Percentiles rank a stretch among this genome's conserved stretches.
These are phyloP conservation scores for Epichloe gansuensis DNA, from an alignment of 2,329 filamentous ascomycete species.

Conservation along the genomic window DNA sequence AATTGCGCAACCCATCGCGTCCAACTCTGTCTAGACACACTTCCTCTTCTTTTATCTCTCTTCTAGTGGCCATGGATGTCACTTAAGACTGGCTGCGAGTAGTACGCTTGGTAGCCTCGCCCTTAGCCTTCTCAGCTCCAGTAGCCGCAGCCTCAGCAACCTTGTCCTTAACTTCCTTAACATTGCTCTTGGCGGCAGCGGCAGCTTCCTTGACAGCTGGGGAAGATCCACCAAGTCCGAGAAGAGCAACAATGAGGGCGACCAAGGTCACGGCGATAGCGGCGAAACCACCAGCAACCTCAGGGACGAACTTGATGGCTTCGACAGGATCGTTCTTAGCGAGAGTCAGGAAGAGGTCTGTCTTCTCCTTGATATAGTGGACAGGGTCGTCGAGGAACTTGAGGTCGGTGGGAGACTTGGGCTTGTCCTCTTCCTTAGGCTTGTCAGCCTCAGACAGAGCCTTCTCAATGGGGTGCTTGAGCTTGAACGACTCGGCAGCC, in stretches of 20 bases:
- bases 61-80: not conserved
- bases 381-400: constrained; percentile 88
- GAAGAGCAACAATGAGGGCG: constrained; percentile 54
- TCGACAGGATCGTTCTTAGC: constrained; percentile 69
- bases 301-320: constrained; percentile 81
- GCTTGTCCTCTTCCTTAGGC: constrained; percentile 57
- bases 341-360: constrained; percentile 80
- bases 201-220: constrained; percentile 65
- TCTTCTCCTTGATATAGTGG: constrained; percentile 79
- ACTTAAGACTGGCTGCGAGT: constrained; percentile 43
- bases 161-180: constrained; percentile 59
- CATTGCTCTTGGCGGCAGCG: constrained; percentile 53
- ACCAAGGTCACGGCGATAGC: constrained; percentile 59
- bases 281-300: constrained; percentile 72
- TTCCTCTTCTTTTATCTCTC: not conserved
- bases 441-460: constrained; percentile 65
- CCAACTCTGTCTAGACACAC: not conserved
- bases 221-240: constrained; percentile 53
- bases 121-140: constrained; percentile 63
- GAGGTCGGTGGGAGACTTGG: constrained; percentile 63
- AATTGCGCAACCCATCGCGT: not conserved
- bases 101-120: constrained; percentile 51
- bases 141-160: constrained; percentile 43
- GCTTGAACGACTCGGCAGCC: constrained; percentile 75
- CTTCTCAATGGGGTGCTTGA: constrained; percentile 78